These are phyloP conservation scores for Rugosomyces carneus DNA, from an alignment of 1,284 basidiomycete species.

Conservation along the genomic window DNA sequence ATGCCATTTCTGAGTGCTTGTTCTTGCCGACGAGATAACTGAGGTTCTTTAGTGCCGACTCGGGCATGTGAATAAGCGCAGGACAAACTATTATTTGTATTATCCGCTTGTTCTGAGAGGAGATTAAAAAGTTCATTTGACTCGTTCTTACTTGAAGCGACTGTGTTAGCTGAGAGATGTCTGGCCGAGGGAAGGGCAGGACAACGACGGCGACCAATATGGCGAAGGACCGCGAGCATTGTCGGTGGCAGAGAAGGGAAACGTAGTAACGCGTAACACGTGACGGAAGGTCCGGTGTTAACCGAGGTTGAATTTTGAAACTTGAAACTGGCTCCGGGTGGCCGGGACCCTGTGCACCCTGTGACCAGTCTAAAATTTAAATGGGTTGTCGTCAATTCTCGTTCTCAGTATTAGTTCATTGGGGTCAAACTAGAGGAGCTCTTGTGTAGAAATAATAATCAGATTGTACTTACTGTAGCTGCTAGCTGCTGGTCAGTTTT, in stretches of 20 bases:
- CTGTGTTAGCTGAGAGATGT: not conserved
- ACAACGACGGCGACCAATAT: constrained; percentile 11
- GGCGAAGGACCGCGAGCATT: constrained; percentile 17
- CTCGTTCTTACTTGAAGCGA: no score
- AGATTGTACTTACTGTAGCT: no score
- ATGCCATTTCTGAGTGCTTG: constrained; percentile 18
- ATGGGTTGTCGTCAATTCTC: no score
- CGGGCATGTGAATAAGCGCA: not conserved
- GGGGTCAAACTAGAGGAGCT: no score
- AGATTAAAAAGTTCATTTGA: not conserved
- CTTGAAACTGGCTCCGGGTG: constrained; percentile 18
- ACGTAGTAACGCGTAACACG: not conserved
- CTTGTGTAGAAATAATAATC: no score
- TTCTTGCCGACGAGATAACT: not conserved
- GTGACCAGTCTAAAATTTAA: constrained; percentile 13
- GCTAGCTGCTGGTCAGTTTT: not conserved
- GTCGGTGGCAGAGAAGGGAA: not conserved
- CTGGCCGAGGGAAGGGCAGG: not conserved
- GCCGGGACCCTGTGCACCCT: constrained; percentile 22
- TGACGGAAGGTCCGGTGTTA: constrained; percentile 17
- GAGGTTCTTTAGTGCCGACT: not conserved
- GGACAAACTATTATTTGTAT: not conserved
- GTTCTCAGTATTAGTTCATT: no score
- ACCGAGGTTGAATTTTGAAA: constrained; percentile 11
- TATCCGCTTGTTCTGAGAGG: not conserved